Evolutionary conservation across 331 rosid species (phyloP).

Genomic region (Ulmus americana): DNA sequence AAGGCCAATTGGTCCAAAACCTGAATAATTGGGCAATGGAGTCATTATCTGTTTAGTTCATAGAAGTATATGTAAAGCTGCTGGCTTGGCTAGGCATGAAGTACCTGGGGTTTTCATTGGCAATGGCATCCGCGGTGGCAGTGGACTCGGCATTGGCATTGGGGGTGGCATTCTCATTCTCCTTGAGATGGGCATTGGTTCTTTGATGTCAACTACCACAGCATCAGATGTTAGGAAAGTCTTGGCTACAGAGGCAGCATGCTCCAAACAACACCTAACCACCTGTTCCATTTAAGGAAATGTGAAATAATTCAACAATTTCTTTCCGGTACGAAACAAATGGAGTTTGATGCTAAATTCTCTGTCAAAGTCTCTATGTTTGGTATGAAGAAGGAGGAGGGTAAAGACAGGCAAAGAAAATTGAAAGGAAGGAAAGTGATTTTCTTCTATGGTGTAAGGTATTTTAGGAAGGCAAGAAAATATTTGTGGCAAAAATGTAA

Average conservation of each 20-base stretch:
- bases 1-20: slow-evolving; percentile 41
- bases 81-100: neutral
- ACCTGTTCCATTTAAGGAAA: slow-evolving; percentile 45
- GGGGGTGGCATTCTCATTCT: slow-evolving; percentile 29
- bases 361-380: too few species aligned
- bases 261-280: slow-evolving; percentile 85
- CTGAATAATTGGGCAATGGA: slow-evolving; percentile 29
- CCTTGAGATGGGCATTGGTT: slow-evolving; percentile 29
- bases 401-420: too few species aligned
- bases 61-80: neutral
- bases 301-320: slow-evolving; percentile 1
- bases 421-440: too few species aligned
- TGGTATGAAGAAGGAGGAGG: too few species aligned
- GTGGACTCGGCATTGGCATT: slow-evolving; percentile 13
- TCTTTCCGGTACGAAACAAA: too few species aligned
- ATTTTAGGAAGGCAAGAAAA: too few species aligned
- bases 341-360: too few species aligned
- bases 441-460: too few species aligned
- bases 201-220: slow-evolving; percentile 63
- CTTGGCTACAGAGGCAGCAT: slow-evolving; percentile 87
- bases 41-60: neutral
- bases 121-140: slow-evolving; percentile 7
- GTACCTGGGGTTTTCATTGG: slow-evolving; percentile 29
- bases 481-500: too few species aligned
- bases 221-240: slow-evolving; percentile 71